Base-by-base conservation (phyloP, 176 grass and related monocot species). In the Paspalum notatum region DNA sequence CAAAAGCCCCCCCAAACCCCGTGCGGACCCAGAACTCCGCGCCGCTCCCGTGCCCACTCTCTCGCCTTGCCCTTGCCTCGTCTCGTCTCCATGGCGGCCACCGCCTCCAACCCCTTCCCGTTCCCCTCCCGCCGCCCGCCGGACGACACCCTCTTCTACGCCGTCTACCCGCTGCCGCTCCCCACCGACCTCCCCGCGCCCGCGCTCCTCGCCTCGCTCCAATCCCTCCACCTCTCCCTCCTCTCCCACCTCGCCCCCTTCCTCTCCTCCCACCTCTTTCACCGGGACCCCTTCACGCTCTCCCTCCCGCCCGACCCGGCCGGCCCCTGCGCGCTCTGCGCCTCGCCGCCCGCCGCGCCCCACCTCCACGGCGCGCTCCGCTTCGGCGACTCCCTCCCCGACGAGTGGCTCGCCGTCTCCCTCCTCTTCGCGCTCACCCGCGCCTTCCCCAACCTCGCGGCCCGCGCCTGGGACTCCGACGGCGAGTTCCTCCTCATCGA, bases 401-500 rank as follows among this genome's bases (percentile, higher is more conserved):
- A 95, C 60, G 96, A 98, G 68, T 98, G 96, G 96, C 80, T 98
- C 84, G 87, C 84, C 13, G 88, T 85, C 24, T 79, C 90, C 75
- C 90, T 98, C 56, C 84, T 98, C 42, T 98, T 95, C 81, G 25
- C 69, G 6, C 88, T 90, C 66, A 89, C 96, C 54, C 61, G 71
- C 57, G 68, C 75, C 54, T 75, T 95, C 57, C 92, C 88, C 0
- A 6, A 65, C 53, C 4, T 86, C 25, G 83, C 78, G 12, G 87
- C 83, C 42, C 86, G 88, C 67, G 72, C 90, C 0, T 95, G 92
- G 96, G 96, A 99, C 71, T 95, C 92, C 9, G 96, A 99, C 17
- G 96, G 96, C 2, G 96, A 99, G 46, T 99, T 99, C 82, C 96
- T 99, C 81, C 92, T 99, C 82, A 99, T 99, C 61, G 92, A 99